Percentiles rank a stretch among this genome's conserved stretches.
Evolutionary conservation across 2,329 filamentous ascomycete species (phyloP).

Genomic region (Fusarium luffae): DNA sequence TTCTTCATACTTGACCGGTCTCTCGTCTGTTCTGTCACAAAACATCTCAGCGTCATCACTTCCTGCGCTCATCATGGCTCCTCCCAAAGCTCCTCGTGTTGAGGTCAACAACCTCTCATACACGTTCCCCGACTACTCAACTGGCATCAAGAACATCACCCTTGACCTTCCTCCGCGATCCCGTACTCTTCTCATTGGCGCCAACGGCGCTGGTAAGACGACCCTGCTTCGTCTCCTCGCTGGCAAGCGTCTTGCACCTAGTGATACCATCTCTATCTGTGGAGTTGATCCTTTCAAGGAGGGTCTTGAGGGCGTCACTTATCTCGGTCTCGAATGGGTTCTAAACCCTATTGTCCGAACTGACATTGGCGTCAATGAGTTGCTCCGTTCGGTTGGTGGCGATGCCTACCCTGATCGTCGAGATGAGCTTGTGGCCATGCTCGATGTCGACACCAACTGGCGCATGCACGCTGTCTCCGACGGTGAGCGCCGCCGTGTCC

Average conservation of each 20-base stretch:
- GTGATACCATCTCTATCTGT: slow-evolving; percentile 77
- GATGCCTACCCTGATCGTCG: slow-evolving; percentile 82
- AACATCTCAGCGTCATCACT: slow-evolving; percentile 9
- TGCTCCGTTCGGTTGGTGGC: slow-evolving; percentile 87
- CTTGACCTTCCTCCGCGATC: slow-evolving; percentile 84
- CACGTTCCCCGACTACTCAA: slow-evolving; percentile 85
- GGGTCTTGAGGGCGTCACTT: slow-evolving; percentile 91
- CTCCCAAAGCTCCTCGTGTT: slow-evolving; percentile 67
- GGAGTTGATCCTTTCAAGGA: slow-evolving; percentile 93
- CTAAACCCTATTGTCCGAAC: slow-evolving; percentile 95
- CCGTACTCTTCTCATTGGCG: slow-evolving; percentile 91
- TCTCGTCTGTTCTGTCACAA: not conserved
- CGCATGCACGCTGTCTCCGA: slow-evolving; percentile 96
- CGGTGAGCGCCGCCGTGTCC: slow-evolving; percentile 89
- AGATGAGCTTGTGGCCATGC: slow-evolving; percentile 86
- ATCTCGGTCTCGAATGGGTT: slow-evolving; percentile 97
- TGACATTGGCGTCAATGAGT: slow-evolving; percentile 90
- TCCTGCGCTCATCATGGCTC: slow-evolving; percentile 41
- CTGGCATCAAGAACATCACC: slow-evolving; percentile 78
- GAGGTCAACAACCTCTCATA: slow-evolving; percentile 83
- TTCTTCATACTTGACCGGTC: not conserved
- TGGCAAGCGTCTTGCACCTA: slow-evolving; percentile 91
- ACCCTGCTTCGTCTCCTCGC: slow-evolving; percentile 94
- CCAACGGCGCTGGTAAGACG: slow-evolving; percentile 97
- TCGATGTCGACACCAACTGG: slow-evolving; percentile 93